Conservation (phyloP, 768 basidiomycete genomes). For the Brasilioporus rufonigricans region DNA sequence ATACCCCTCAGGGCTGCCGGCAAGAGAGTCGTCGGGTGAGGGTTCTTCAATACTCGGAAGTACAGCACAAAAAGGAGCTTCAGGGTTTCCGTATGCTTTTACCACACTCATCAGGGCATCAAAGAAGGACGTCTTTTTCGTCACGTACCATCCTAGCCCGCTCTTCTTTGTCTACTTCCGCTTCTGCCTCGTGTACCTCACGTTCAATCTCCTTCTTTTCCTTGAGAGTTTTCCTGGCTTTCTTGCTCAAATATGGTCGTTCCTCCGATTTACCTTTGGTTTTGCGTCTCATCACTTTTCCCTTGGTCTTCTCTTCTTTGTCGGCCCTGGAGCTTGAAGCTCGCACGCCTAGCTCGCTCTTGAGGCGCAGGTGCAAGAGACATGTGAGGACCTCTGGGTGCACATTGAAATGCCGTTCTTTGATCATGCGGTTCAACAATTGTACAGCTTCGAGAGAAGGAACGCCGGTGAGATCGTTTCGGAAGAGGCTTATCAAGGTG, state of each 20-base stretch:
- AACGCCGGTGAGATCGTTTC: slow-evolving; percentile 73
- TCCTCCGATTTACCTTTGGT: slow-evolving; percentile 58
- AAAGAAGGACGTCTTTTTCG: slow-evolving; percentile 7
- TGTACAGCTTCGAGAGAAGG: slow-evolving; percentile 88
- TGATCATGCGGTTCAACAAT: slow-evolving; percentile 92
- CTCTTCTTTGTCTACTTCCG: slow-evolving; percentile 91
- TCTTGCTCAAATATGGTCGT: slow-evolving; percentile 86
- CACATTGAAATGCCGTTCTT: slow-evolving; percentile 86
- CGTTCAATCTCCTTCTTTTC: slow-evolving; percentile 88
- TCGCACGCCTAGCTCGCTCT: slow-evolving; percentile 79
- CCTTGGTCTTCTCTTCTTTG: slow-evolving; percentile 45
- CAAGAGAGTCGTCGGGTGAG: slow-evolving; percentile 72
- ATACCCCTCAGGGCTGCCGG: slow-evolving; percentile 90
- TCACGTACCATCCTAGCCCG: slow-evolving; percentile 70
- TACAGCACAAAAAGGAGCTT: slow-evolving; percentile 97
- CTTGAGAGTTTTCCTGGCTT: slow-evolving; percentile 77
- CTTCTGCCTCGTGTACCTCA: slow-evolving; percentile 93
- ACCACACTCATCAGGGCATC: slow-evolving; percentile 21
- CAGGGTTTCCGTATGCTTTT: slow-evolving; percentile 94
- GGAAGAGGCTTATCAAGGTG: slow-evolving; percentile 79
- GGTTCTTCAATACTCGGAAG: slow-evolving; percentile 91
- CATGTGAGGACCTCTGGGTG: slow-evolving; percentile 87
- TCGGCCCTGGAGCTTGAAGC: slow-evolving; percentile 71
- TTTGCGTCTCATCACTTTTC: slow-evolving; percentile 38
- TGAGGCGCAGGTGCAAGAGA: slow-evolving; percentile 81